These are phyloP conservation scores for Jaminaea rosea DNA, from an alignment of 1,284 basidiomycete genomes.

Conservation along the genomic window DNA sequence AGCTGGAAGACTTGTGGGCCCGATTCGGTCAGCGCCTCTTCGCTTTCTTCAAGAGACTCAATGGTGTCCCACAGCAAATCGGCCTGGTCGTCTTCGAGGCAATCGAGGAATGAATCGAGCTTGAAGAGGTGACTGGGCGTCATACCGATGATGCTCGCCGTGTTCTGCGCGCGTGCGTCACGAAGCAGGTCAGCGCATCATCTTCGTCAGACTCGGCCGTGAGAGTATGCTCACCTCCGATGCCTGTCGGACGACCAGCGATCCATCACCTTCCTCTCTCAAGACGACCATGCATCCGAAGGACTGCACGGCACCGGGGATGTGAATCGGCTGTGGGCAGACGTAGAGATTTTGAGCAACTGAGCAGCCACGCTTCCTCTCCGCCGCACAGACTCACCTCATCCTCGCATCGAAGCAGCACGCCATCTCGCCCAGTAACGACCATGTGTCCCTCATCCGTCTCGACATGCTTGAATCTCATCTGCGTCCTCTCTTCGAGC, in stretches of 20 bases:
- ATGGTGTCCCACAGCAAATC: slow-evolving; percentile 69
- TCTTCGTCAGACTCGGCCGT: not conserved
- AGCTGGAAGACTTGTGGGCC: slow-evolving; percentile 58
- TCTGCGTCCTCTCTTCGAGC: slow-evolving; percentile 27
- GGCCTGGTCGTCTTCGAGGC: slow-evolving; percentile 62
- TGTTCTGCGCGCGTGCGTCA: slow-evolving; percentile 49
- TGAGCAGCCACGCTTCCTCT: not conserved
- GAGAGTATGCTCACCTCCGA: slow-evolving; percentile 58
- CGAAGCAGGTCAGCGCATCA: not conserved
- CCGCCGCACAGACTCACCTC: slow-evolving; percentile 53
- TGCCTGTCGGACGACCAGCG: slow-evolving; percentile 64
- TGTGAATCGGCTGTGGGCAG: slow-evolving; percentile 59
- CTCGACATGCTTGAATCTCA: slow-evolving; percentile 60
- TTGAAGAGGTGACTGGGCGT: slow-evolving; percentile 69
- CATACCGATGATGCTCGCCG: slow-evolving; percentile 62
- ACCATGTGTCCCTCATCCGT: slow-evolving; percentile 67
- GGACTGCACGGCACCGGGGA: slow-evolving; percentile 74
- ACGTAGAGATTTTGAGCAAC: not conserved
- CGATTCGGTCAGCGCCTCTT: slow-evolving; percentile 49
- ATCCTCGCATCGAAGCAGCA: slow-evolving; percentile 65
- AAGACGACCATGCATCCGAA: slow-evolving; percentile 74
- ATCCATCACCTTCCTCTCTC: slow-evolving; percentile 59
- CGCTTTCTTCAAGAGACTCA: slow-evolving; percentile 57
- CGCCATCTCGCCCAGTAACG: slow-evolving; percentile 61
- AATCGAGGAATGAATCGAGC: slow-evolving; percentile 66